phyloP scores from a whole-genome alignment of 2,329 filamentous ascomycete genomes.

The Scleromitrula shiraiana region DNA sequence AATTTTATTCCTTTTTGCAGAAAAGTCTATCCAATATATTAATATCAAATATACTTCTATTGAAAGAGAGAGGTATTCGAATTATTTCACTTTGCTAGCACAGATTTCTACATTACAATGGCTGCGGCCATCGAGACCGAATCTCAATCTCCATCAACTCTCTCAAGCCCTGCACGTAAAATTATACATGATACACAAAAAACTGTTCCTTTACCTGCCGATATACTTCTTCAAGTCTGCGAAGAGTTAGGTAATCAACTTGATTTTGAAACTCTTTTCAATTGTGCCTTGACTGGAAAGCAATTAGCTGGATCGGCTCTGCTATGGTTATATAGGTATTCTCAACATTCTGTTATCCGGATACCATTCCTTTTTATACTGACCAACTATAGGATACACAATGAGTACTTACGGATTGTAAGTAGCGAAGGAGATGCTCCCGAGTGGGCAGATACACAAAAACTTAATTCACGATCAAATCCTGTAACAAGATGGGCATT shows the following conservation, averaged over 20 bases:
- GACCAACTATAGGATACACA: slow-evolving; percentile 36
- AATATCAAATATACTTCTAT: background rate
- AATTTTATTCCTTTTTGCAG: background rate
- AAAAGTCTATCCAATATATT: background rate
- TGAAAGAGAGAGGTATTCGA: no score
- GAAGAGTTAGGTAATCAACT: slow-evolving; percentile 46
- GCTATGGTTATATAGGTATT: slow-evolving; percentile 54
- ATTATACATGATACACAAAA: background rate
- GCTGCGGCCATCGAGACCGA: background rate
- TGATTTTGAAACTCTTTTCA: slow-evolving; percentile 54
- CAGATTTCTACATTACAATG: slow-evolving; percentile 1
- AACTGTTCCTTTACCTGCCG: slow-evolving; percentile 31
- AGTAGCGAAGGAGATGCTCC: slow-evolving; percentile 34
- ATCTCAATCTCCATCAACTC: background rate
- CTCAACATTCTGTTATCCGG: background rate
- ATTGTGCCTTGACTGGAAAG: slow-evolving; percentile 47
- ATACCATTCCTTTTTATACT: slow-evolving; percentile 12
- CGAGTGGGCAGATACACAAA: slow-evolving; percentile 7
- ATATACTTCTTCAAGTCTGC: slow-evolving; percentile 54
- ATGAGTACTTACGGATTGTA: slow-evolving; percentile 37
- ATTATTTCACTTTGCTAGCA: background rate
- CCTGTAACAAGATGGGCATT: slow-evolving; percentile 45
- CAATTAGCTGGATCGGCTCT: slow-evolving; percentile 51
- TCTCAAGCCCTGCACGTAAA: background rate
- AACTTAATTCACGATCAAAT: slow-evolving; percentile 1